Evolutionary conservation across 495 filamentous ascomycete species (phyloP), one percentile per base, ranked within the genome.

Genomic region (Cercophora newfieldiana): DNA sequence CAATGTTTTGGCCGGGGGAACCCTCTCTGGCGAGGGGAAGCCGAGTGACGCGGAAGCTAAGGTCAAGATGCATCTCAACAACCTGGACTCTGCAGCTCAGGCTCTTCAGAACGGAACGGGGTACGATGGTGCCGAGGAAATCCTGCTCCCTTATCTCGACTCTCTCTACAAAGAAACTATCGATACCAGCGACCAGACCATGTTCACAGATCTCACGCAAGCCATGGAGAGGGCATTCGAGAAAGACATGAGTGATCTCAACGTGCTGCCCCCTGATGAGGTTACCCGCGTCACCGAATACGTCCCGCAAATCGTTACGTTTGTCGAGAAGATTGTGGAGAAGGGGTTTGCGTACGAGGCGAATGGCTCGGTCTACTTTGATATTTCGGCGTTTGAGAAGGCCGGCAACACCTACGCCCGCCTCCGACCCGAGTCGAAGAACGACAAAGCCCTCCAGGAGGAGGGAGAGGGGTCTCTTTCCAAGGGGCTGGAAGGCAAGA

Each of bases 351-450:
- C 88, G 4, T 99, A 99, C 72, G 91, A 92, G 48, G 79, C 87
- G 2, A 89, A 95, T 66, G 92, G 92, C 0, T 95, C 91, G 0
- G 93, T 99, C 1, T 99, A 97, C 77, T 98, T 97, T 64, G 94
- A 97, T 68, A 97, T 96, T 67, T 79, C 81, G 2, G 87, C 92
- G 0, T 98, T 97, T 70, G 95, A 99, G 71, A 85, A 85, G 22
- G 88, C 86, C 0, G 92, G 94, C 0, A 90, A 95, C 73, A 83
- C 85, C 1, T 99, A 97, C 68, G 92, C 94, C 0, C 84, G 93
- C 14, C 79, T 99, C 16, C 89, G 93, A 66, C 95, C 95, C 0
- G 93, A 93, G 84, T 96, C 88, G 73, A 85, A 89, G 29, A 92
- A 91, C 60, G 89, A 98, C 74, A 88, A 91, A 73, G 87, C 87